These are phyloP conservation scores for Rosa multiflora DNA, from an alignment of 306 rosid genomes.

Conservation along the genomic window DNA sequence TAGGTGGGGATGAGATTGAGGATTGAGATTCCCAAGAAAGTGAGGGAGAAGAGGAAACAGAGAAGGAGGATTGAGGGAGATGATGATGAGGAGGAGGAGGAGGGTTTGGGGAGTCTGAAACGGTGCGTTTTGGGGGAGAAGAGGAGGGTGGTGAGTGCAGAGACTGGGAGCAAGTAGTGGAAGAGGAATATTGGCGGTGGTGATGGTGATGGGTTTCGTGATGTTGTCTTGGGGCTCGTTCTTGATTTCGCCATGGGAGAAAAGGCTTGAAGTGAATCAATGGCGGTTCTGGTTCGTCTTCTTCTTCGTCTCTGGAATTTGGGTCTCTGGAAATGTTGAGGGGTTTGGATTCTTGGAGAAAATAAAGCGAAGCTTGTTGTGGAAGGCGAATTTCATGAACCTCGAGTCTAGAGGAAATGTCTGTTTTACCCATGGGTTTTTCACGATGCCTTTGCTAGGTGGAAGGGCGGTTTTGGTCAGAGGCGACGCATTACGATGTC, in stretches of 20 bases:
- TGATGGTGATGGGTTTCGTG: slow-evolving; percentile 27
- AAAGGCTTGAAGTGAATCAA: neutral
- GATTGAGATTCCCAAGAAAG: slow-evolving; percentile 34
- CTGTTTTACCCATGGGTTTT: slow-evolving; percentile 7
- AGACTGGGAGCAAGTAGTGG: slow-evolving; percentile 37
- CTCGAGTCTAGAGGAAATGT: neutral
- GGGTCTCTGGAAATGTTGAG: neutral
- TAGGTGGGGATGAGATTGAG: slow-evolving; percentile 28
- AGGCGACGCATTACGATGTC: neutral
- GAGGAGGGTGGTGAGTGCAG: slow-evolving; percentile 31
- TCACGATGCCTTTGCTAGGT: accelerated
- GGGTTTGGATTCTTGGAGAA: neutral
- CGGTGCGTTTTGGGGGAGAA: slow-evolving; percentile 29
- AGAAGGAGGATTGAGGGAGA: slow-evolving; percentile 32
- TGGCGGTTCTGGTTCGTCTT: slow-evolving; percentile 11
- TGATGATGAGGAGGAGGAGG: neutral
- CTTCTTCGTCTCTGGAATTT: neutral
- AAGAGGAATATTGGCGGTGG: neutral
- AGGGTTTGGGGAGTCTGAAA: slow-evolving; percentile 25
- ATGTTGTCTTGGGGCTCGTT: slow-evolving; percentile 13
- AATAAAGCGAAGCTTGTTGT: neutral
- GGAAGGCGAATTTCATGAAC: neutral
- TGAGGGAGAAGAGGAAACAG: slow-evolving; percentile 37
- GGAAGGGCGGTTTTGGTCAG: slow-evolving; percentile 26
- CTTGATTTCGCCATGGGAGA: slow-evolving; percentile 45